phyloP scores from a whole-genome alignment of 2,329 filamentous ascomycete species.

The Calonectria hawksworthii region DNA sequence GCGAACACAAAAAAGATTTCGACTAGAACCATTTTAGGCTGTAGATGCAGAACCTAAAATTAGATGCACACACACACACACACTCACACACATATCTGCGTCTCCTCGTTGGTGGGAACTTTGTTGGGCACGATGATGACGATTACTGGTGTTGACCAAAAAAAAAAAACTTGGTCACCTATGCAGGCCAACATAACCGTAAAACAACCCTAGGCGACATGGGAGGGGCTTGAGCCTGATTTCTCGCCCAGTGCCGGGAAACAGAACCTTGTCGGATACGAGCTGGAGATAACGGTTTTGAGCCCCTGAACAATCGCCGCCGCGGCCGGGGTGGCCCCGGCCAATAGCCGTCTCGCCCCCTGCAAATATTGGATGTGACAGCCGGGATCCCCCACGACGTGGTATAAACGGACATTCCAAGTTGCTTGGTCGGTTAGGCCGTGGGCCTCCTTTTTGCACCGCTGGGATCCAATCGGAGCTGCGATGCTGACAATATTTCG shows the following conservation, averaged over 20 bases:
- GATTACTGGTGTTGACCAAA: neutral
- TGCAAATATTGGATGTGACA: slow-evolving; percentile 20
- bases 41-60: neutral
- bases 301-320: neutral
- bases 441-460: neutral
- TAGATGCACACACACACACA: neutral
- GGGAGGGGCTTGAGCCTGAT: neutral
- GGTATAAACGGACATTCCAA: neutral
- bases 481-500: neutral
- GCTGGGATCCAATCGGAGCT: neutral
- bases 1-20: neutral
- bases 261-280: neutral
- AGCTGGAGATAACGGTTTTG: slow-evolving; percentile 11
- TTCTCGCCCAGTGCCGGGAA: neutral
- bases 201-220: neutral
- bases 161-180: neutral
- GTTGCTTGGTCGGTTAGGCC: neutral
- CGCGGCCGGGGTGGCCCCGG: neutral
- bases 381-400: neutral
- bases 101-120: slow-evolving; percentile 5
- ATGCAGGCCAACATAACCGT: neutral
- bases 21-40: neutral
- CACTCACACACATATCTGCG: neutral
- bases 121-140: neutral
- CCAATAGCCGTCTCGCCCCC: neutral